Conservation (phyloP, 2,329 filamentous ascomycete species). For the Albophoma yamanashiensis region DNA sequence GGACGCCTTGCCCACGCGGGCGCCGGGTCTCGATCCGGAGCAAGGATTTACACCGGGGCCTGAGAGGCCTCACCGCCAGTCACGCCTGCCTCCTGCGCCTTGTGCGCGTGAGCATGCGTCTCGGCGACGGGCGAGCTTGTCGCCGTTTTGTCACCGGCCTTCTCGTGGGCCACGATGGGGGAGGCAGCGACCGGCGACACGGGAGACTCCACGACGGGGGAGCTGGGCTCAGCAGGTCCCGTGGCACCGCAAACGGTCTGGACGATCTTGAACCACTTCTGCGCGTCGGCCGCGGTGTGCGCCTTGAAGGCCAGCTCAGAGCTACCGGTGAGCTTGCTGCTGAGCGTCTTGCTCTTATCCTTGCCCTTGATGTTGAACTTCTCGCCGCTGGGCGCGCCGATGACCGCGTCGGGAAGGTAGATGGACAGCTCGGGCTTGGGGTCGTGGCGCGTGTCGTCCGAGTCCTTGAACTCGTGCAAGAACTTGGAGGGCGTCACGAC, state of each 20-base stretch:
- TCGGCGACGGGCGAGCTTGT: slow-evolving; percentile 7
- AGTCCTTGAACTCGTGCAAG: slow-evolving; percentile 93
- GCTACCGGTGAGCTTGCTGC: slow-evolving; percentile 67
- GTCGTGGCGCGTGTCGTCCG: slow-evolving; percentile 61
- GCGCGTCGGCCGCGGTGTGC: slow-evolving; percentile 65
- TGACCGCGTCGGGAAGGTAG: slow-evolving; percentile 80
- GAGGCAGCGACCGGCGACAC: slow-evolving; percentile 1
- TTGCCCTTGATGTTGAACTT: slow-evolving; percentile 97
- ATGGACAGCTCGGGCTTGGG: slow-evolving; percentile 79
- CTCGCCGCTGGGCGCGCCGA: slow-evolving; percentile 60
- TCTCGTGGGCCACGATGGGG: slow-evolving; percentile 1
- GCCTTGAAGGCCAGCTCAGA: slow-evolving; percentile 85
- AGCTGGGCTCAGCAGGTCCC: slow-evolving; percentile 23
- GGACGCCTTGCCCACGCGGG: slow-evolving; percentile 1
- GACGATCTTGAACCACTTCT: slow-evolving; percentile 77
- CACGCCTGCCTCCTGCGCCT: slow-evolving; percentile 31
- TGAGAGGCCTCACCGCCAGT: slow-evolving; percentile 15
- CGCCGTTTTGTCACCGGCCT: slow-evolving; percentile 6
- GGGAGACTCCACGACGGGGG: slow-evolving; percentile 11
- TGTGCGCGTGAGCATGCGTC: slow-evolving; percentile 3
- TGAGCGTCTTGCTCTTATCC: slow-evolving; percentile 70
- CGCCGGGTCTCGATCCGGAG: not conserved
- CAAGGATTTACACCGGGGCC: not conserved
- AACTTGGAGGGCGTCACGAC: slow-evolving; percentile 82
- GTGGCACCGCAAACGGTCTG: slow-evolving; percentile 44